Base-by-base conservation (phyloP, 495 filamentous ascomycete genomes). In the Xanthoparmelia taractica region DNA sequence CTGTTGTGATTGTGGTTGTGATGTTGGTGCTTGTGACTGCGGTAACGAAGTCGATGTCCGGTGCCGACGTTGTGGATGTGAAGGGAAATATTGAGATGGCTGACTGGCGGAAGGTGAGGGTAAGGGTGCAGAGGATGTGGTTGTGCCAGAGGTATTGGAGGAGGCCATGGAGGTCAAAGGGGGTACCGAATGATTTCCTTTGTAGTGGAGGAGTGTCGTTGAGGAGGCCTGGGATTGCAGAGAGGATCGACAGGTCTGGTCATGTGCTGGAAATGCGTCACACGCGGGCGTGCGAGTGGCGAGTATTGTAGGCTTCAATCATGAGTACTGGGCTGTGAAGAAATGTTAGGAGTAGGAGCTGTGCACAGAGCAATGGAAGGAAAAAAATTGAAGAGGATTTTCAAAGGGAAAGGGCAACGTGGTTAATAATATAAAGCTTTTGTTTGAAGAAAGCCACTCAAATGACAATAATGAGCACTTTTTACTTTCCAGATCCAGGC, bases 31-130 rank as follows among this genome's bases (percentile, higher is more conserved):
- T 54, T 59, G 65, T 10, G 33, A 23, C 43, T 63, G 59, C 27
- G 59, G 50, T 29, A 47, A 25, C 31, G 40, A 48, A 25, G 37
- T 50, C 18, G 50, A 59, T 29, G 58, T 34, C 25, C 34, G 48
- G 29, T 48, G 31, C 17, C 52, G 61, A 12, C 52, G 38, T 23
- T 63, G 66, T 18, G 63, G 66, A 8, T 62, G 34, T 54, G 63
- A 65, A 31, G 63, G 33, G 37, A 57, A 61, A 50, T 58, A 58
- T 36, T 63, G 58, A 27, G 47, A 27, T 8, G 59, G 63, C 69
- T 71, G 63, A 63, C 67, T 73, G 54, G 38, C 18, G 23, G 43
- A 34, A 6, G 57, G 40, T 23, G 61, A 63, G 12, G 65, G 60
- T 29, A 59, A 36, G 29, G 58, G 58, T 10, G 61, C 59, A 20